Evolutionary conservation across 2,329 filamentous ascomycete species (phyloP).

Genomic region (Trichoderma gracile): DNA sequence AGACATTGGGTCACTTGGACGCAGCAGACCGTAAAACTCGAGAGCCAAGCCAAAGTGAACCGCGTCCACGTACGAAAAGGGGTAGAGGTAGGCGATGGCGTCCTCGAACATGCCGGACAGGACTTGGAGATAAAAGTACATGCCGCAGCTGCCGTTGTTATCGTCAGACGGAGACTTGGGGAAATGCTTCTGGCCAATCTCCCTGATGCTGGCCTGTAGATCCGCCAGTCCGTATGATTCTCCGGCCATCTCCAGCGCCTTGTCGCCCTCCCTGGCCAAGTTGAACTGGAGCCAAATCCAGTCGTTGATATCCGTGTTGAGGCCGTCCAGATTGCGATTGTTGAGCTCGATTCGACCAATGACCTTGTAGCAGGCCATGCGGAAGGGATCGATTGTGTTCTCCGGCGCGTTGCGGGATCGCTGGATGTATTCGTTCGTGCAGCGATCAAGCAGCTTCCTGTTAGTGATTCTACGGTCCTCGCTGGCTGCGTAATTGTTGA

Average conservation of each 20-base stretch:
- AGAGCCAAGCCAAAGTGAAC: slow-evolving; percentile 93
- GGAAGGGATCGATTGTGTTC: slow-evolving; percentile 87
- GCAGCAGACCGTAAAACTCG: slow-evolving; percentile 83
- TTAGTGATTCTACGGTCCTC: slow-evolving; percentile 72
- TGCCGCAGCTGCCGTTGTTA: slow-evolving; percentile 73
- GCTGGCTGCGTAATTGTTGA: slow-evolving; percentile 78
- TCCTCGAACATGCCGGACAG: slow-evolving; percentile 92
- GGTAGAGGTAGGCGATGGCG: slow-evolving; percentile 86
- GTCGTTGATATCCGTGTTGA: slow-evolving; percentile 67
- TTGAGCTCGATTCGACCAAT: slow-evolving; percentile 75
- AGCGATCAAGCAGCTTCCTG: slow-evolving; percentile 78
- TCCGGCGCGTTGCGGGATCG: slow-evolving; percentile 81
- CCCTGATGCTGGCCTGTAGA: slow-evolving; percentile 76
- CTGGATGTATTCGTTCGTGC: slow-evolving; percentile 86
- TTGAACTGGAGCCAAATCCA: slow-evolving; percentile 74
- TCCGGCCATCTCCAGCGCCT: slow-evolving; percentile 62
- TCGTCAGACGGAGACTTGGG: slow-evolving; percentile 77
- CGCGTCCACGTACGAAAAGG: slow-evolving; percentile 87
- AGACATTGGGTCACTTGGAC: slow-evolving; percentile 77
- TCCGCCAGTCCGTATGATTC: slow-evolving; percentile 66
- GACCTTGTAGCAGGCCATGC: slow-evolving; percentile 97
- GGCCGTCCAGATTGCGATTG: slow-evolving; percentile 63
- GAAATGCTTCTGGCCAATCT: slow-evolving; percentile 92
- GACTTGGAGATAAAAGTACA: slow-evolving; percentile 91
- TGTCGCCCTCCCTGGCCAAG: slow-evolving; percentile 65